Percentiles rank a stretch among this genome's conserved stretches.
These are phyloP conservation scores for Omphalea diandra DNA, from an alignment of 441 rosid genomes.

Conservation along the genomic window DNA sequence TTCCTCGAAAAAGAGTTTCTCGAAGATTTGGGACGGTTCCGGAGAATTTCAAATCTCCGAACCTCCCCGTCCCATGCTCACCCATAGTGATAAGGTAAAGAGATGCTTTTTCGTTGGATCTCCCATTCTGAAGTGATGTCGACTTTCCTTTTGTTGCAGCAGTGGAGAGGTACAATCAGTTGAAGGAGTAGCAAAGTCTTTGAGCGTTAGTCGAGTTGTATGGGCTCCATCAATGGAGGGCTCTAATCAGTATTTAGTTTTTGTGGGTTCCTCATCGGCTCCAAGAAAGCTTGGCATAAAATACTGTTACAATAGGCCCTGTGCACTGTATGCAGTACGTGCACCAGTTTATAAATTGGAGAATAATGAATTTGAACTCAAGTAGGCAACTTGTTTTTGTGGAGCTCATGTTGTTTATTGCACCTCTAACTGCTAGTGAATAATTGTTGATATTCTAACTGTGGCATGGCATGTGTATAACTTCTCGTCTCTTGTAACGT, in stretches of 20 bases:
- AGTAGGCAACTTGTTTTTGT: conserved; percentile 47
- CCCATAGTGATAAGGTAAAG: neutral
- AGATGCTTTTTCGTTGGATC: neutral
- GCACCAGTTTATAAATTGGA: conserved; percentile 39
- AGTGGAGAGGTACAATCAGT: conserved; percentile 76
- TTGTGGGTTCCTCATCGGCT: conserved; percentile 79
- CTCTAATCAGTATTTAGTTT: conserved; percentile 60
- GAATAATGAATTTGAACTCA: conserved; percentile 34
- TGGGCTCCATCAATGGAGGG: conserved; percentile 69
- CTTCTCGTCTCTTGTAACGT: conserved; percentile 22
- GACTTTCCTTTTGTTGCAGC: conserved; percentile 17
- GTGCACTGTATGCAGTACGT: conserved; percentile 64
- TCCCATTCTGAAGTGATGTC: conserved; percentile 8
- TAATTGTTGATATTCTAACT: conserved; percentile 6
- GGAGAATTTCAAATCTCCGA: too few species aligned
- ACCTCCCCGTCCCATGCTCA: too few species aligned
- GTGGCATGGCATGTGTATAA: conserved; percentile 11
- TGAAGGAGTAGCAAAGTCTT: conserved; percentile 63
- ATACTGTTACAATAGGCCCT: conserved; percentile 84
- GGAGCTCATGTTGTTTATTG: neutral
- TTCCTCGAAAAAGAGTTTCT: too few species aligned
- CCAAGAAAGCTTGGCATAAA: conserved; percentile 86
- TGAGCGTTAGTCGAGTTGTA: conserved; percentile 90
- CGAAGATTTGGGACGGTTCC: too few species aligned
- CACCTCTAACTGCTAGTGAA: conserved; percentile 8